Evolutionary conservation across 2,329 filamentous ascomycete species (phyloP), one percentile per base, ranked within the genome.

Genomic region (Microdochium trichocladiopsis): DNA sequence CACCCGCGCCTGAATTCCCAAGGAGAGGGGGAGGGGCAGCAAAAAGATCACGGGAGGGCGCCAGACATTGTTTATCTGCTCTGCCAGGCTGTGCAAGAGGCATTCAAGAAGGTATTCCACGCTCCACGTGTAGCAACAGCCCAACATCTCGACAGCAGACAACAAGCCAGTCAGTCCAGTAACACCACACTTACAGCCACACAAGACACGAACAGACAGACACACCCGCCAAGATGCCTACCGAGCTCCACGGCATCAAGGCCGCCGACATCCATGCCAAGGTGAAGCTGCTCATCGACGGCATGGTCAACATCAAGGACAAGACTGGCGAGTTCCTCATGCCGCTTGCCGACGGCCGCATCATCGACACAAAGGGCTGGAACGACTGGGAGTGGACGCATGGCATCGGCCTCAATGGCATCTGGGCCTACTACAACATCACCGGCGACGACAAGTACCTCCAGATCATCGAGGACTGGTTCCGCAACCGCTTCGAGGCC

Each of bases 341-440:
- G 54, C 82, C 75, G 21, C 77, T 93, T 33, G 74, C 78, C 2
- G 87, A 92, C 60, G 88, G 88, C 53, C 80, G 86, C 33, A 74
- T 91, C 49, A 91, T 93, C 63, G 88, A 92, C 68, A 91, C 88
- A 53, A 93, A 93, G 69, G 87, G 87, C 53, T 93, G 88, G 88
- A 79, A 87, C 57, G 85, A 85, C 63, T 92, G 88, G 88, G 87
- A 91, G 70, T 90, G 86, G 86, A 90, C 87, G 1, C 87, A 91
- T 66, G 87, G 88, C 45, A 82, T 91, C 61, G 88, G 88, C 4
- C 80, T 92, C 21, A 90, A 91, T 67, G 88, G 88, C 25, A 80
- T 93, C 51, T 92, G 86, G 83, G 86, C 90, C 64, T 92, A 92
- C 74, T 87, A 91, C 69, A 80, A 83, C 53, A 70, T 91, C 58